Percentiles rank a stretch among this genome's conserved stretches.
These are phyloP conservation scores for Fusarium newnesense DNA, from an alignment of 2,329 filamentous ascomycete genomes.

Conservation along the genomic window DNA sequence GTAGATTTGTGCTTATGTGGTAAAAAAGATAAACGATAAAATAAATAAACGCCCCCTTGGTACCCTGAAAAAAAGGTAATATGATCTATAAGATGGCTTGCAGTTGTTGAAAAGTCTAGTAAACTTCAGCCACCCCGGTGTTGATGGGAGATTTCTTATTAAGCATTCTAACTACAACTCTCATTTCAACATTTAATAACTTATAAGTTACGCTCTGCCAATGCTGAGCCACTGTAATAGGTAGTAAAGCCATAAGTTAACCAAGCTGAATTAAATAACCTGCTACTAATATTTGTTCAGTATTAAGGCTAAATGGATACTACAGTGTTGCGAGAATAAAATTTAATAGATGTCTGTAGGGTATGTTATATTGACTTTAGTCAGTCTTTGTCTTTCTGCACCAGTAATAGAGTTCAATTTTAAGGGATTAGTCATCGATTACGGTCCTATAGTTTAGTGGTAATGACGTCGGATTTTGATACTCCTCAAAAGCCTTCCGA, in stretches of 20 bases:
- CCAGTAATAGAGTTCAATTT: fast-evolving
- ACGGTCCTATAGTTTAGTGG: conserved; percentile 33
- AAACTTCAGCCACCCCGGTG: fast-evolving
- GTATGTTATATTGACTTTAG: background rate
- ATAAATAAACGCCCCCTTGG: background rate
- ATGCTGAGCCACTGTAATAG: fast-evolving
- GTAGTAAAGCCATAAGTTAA: fast-evolving
- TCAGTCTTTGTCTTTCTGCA: fast-evolving
- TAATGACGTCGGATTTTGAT: conserved; percentile 33
- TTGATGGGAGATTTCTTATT: background rate
- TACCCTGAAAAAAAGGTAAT: background rate
- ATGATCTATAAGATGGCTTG: background rate
- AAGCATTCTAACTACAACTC: background rate
- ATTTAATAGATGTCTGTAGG: background rate
- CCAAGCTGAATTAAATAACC: fast-evolving
- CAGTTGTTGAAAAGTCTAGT: fast-evolving
- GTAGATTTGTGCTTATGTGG: too few relatives aligned
- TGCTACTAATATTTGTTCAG: fast-evolving
- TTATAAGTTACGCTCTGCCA: fast-evolving
- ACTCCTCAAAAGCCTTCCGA: conserved; percentile 8
- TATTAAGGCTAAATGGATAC: background rate
- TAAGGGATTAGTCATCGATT: background rate
- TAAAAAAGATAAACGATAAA: background rate
- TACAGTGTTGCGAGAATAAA: fast-evolving
- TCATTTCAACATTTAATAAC: background rate